A percentile compares a stretch with the other conserved stretches of the same genome.
Conservation (phyloP, 2,329 filamentous ascomycete species). For the Penicillium hordei region DNA sequence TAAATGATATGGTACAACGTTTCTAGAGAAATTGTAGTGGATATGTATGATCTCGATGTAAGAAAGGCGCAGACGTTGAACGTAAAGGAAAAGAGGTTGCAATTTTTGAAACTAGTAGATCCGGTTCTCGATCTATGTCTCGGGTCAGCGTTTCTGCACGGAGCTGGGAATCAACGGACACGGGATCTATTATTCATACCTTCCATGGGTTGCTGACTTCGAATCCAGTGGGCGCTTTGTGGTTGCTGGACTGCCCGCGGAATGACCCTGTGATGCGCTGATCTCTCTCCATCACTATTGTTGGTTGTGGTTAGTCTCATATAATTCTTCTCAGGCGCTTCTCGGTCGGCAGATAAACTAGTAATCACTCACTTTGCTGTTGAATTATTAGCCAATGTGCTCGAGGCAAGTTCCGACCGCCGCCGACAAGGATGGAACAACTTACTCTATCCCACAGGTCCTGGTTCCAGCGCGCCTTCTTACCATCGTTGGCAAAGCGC, state of each 20-base stretch:
- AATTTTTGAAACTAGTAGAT: constrained; percentile 36
- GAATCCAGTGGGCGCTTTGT: constrained; percentile 60
- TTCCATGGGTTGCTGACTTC: constrained; percentile 68
- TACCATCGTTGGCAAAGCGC: constrained; percentile 63
- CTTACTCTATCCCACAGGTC: constrained; percentile 66
- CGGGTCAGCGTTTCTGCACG: constrained; percentile 20
- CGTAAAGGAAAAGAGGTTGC: constrained; percentile 23
- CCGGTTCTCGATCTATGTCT: constrained; percentile 41
- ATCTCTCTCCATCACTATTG: constrained; percentile 66
- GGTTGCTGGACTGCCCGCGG: constrained; percentile 62
- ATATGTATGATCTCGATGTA: constrained; percentile 28
- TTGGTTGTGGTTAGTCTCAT: constrained; percentile 21
- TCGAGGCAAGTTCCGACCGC: constrained; percentile 16
- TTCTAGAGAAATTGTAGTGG: constrained; percentile 26
- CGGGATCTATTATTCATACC: constrained; percentile 43
- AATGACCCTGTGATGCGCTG: constrained; percentile 60
- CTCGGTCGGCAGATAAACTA: not conserved
- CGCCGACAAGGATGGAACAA: constrained; percentile 18
- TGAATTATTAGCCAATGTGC: constrained; percentile 41
- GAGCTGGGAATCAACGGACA: not conserved
- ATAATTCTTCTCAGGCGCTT: constrained; percentile 15
- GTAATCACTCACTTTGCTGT: constrained; percentile 55
- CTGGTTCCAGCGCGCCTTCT: constrained; percentile 58
- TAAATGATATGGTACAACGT: constrained; percentile 26
- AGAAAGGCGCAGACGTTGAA: constrained; percentile 21